Conservation (phyloP, 495 filamentous ascomycete genomes). For the Xylaria flabelliformis region DNA sequence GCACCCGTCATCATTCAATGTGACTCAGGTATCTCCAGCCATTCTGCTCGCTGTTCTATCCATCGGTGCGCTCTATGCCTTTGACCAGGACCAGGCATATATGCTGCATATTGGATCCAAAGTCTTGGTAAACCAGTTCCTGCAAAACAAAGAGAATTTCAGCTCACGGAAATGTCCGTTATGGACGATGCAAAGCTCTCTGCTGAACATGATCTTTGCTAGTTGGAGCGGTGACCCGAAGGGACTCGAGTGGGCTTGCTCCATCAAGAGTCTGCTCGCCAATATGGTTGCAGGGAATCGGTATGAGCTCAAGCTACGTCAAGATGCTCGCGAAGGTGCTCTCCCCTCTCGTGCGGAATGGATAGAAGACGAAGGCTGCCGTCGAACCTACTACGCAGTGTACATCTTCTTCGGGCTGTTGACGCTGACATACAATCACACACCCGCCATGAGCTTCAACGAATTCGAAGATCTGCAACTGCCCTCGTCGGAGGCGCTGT, state of each 20-base stretch:
- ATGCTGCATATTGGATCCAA: constrained; percentile 98
- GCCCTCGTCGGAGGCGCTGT: constrained; percentile 91
- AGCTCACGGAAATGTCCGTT: constrained; percentile 97
- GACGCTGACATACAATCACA: constrained; percentile 97
- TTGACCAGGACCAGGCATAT: constrained; percentile 93
- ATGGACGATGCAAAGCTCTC: constrained; percentile 95
- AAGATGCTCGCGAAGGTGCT: constrained; percentile 81
- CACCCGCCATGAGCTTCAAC: constrained; percentile 94
- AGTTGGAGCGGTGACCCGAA: constrained; percentile 99
- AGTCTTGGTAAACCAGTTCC: constrained; percentile 92
- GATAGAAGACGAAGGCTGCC: constrained; percentile 96
- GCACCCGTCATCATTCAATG: constrained; percentile 89
- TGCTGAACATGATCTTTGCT: constrained; percentile 98
- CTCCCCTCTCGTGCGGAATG: constrained; percentile 85
- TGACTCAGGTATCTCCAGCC: constrained; percentile 75
- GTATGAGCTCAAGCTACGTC: constrained; percentile 92
- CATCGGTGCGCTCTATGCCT: constrained; percentile 94
- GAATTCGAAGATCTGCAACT: constrained; percentile 94
- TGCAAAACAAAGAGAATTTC: constrained; percentile 98
- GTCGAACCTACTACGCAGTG: constrained; percentile 97
- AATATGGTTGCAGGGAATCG: constrained; percentile 99
- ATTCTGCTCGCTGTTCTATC: constrained; percentile 90
- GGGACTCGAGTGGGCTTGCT: constrained; percentile 97
- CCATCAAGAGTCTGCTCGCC: constrained; percentile 94
- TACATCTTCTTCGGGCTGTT: constrained; percentile 99